These are phyloP conservation scores for Fonsecaea multimorphosa DNA, from an alignment of 2,329 filamentous ascomycete species.

Conservation along the genomic window DNA sequence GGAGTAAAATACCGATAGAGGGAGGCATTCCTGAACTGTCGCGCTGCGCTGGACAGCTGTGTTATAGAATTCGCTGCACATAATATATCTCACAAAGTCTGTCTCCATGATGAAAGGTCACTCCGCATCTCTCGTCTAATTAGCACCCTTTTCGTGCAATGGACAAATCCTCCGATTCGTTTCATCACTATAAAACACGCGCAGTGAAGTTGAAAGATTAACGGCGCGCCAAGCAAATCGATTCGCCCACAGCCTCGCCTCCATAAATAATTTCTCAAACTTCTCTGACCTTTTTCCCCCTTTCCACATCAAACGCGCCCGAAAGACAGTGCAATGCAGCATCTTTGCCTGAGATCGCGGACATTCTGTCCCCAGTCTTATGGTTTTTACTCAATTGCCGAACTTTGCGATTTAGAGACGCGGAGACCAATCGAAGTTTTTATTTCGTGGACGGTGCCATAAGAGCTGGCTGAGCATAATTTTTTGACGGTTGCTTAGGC, in stretches of 20 bases:
- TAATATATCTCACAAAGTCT: no score
- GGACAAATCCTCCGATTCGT: no score
- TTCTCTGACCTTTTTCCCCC: constrained; percentile 40
- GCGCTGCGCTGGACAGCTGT: no score
- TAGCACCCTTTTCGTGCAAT: no score
- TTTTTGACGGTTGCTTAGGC: constrained; percentile 68
- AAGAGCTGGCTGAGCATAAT: constrained; percentile 73
- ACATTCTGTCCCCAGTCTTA: constrained; percentile 71
- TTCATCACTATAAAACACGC: no score
- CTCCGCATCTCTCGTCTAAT: no score
- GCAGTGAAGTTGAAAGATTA: no score
- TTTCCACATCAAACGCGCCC: constrained; percentile 69
- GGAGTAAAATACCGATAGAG: no score
- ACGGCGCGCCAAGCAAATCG: constrained; percentile 21
- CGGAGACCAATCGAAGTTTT: constrained; percentile 56
- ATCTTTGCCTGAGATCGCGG: constrained; percentile 60
- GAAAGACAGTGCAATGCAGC: constrained; percentile 86
- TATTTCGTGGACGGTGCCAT: constrained; percentile 61
- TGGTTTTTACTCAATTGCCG: constrained; percentile 67
- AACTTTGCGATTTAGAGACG: constrained; percentile 66
- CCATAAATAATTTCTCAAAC: neutral
- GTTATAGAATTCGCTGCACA: no score
- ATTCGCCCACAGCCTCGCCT: neutral
- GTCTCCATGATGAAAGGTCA: no score
- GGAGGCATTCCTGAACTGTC: no score